Evolutionary conservation across 495 filamentous ascomycete genomes (phyloP), one percentile per base, ranked within the genome.

Genomic region (Podospora pseudocomata): DNA sequence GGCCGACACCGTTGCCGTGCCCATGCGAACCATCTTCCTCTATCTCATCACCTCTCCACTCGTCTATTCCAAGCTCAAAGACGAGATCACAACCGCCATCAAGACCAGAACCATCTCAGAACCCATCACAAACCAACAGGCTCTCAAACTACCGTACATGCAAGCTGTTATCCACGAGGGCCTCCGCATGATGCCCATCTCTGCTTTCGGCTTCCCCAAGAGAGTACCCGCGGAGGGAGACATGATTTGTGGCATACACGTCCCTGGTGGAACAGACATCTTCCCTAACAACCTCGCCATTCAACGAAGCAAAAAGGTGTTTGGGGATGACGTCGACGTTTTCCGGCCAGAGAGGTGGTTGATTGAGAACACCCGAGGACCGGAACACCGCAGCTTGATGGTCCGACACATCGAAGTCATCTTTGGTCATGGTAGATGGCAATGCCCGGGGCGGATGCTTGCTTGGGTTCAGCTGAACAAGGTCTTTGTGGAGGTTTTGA

Each of bases 401-500:
- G 20, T 23, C 5, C 54, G 54, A 15, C 54, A 23, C 20, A 57
- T 57, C 11, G 6, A 63, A 27, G 30, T 11, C 9, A 28, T 23
- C 9, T 58, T 65, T 11, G 63, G 20, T 19, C 11, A 56, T 58
- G 44, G 20, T 30, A 54, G 27, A 54, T 65, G 49, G 44, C 54
- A 57, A 23, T 57, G 54, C 15, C 54, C 20, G 20, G 54, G 54
- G 5, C 54, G 54, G 4, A 57, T 57, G 54, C 54, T 57, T 18
- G 54, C 20, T 20, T 65, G 63, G 19, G 63, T 62, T 20, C n/a
- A 27, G 9, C 23, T 27, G n/a, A 54, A 58, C 23, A 19, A 65
- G 7, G 26, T 65, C 30, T 4, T 65, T 56, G 63, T 54, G n/a
- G 54, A 65, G 34, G n/a, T 55, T 4, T 55, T 55, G 20, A 59